Evolutionary conservation across 306 rosid species (phyloP), one percentile per base, ranked within the genome.

Genomic region (Prunus salicina): DNA sequence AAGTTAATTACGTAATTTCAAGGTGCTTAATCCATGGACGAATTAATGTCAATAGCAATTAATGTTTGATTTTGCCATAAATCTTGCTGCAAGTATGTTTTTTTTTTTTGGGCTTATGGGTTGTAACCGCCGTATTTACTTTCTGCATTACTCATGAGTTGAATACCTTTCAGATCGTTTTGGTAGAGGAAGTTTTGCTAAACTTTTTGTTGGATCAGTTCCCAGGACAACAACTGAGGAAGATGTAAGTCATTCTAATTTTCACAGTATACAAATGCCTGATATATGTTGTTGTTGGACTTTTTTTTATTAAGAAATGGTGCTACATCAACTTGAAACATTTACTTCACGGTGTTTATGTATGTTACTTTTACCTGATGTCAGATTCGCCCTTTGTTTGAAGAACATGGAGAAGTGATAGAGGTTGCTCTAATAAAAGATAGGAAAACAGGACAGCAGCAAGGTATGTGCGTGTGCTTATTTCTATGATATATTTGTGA

Each of bases 391-490:
- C 99, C 97, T 51, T 77, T 88, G 86, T 95, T 95, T 74, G 98
- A 90, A 86, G 89, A 83, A 46, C 98, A 95, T 81, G 99, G 99
- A 78, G 86, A 89, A 69, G 97, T 95, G 82, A 57, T 95, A 28
- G 99, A 95, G 89, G 99, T 92, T 83, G 97, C 99, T 57, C 41
- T 92, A 82, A 92, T 92, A 72, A 95, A 82, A 78, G 99, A 95
- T 81, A 92, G 82, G 89, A 92, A 84, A 83, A 95, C 99, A 30
- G 99, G 99, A 83, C 97, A 88, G 47, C 96, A 92, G 82, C 97
- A 90, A 87, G 99, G 99, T 95, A 88, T 77, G 81, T 72, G 22
- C 74, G 75, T 49, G 78, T 73, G 32, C 74, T 56, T 86, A 75
- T 74, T 78, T 79, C 76, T 66, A 78, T 72, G 60, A 86, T 80